Conservation (phyloP, 768 basidiomycete species). For the Agrocybe chaxingu region DNA sequence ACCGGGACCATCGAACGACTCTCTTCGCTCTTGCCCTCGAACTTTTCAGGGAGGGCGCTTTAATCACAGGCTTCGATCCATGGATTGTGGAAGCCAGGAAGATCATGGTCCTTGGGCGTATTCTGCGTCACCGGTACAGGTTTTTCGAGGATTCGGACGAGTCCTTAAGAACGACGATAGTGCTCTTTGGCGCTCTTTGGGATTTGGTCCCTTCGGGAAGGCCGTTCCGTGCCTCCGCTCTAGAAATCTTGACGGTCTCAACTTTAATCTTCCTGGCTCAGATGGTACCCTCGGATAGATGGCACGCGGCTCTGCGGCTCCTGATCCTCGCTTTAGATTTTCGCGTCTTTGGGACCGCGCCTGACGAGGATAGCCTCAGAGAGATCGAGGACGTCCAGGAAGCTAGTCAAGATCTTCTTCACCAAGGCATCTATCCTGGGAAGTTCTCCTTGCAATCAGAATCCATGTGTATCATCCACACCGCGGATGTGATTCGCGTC, state of each 20-base stretch:
- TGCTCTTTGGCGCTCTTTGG: neutral
- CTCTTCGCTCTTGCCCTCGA: slow-evolving; percentile 6
- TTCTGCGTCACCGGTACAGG: slow-evolving; percentile 7
- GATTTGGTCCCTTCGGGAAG: slow-evolving; percentile 4
- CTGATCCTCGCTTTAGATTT: slow-evolving; percentile 3
- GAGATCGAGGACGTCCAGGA: too few relatives aligned
- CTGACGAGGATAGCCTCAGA: neutral
- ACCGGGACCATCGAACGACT: neutral
- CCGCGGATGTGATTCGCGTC: too few relatives aligned
- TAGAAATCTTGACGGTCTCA: slow-evolving; percentile 3
- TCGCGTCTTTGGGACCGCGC: neutral
- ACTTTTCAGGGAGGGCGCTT: slow-evolving; percentile 9
- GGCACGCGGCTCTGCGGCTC: slow-evolving; percentile 5
- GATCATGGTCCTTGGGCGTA: slow-evolving; percentile 7
- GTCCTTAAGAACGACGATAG: neutral
- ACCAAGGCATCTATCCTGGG: too few relatives aligned
- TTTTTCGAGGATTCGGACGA: slow-evolving; percentile 3
- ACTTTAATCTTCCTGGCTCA: slow-evolving; percentile 4
- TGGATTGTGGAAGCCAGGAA: slow-evolving; percentile 4
- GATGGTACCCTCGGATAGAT: neutral
- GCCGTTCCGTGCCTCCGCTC: slow-evolving; percentile 7
- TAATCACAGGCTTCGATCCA: neutral
- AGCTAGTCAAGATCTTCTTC: too few relatives aligned
- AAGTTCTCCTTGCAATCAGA: too few relatives aligned
- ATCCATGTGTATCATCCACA: too few relatives aligned